Evolutionary conservation across 345 rosid genomes (phyloP), one percentile per base, ranked within the genome.

Genomic region (Citrus reticulata): DNA sequence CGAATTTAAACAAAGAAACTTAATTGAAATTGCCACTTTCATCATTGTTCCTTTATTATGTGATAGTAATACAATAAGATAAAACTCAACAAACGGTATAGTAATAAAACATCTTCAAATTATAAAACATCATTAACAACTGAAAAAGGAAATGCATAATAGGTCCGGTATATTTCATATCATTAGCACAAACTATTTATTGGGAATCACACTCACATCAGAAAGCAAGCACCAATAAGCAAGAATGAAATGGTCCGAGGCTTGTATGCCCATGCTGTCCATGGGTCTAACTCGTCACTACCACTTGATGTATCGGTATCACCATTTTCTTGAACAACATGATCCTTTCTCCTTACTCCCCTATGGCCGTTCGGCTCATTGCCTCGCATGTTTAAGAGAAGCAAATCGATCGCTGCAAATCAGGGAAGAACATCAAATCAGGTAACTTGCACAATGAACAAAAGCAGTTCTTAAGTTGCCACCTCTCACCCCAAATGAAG

Each of bases 211-310:
- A 88, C 95, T 94, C 80, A 96, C 99, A 96, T 96, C 68, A 96
- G 87, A 78, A 93, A 90, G 82, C 98, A 96, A 19, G 99, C 97
- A 80, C 99, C 99, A 77, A 96, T 81, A 65, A 96, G 90, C 81
- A 96, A 88, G 81, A 94, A 82, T 42, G 98, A 87, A 83, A 96
- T 89, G 20, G 99, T 94, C 63, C 92, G 97, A 85, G 99, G 99
- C 89, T 86, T 89, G 81, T 96, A 96, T 35, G 99, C 99, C 99
- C 99, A 96, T 78, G 99, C 97, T 83, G 95, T 96, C 99, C 99
- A 96, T 67, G 99, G 99, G 88, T 96, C 98, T 76, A 96, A 85
- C 39, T 92, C 98, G 82, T 70, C 90, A 72, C 77, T 89, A 29
- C 78, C 76, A 77, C 74, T 78, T 30, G 81, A 55, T 70, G 71